These are phyloP conservation scores for Acanthamoeba triangularis DNA, from an alignment of 208 protist species.

Conservation along the genomic window DNA sequence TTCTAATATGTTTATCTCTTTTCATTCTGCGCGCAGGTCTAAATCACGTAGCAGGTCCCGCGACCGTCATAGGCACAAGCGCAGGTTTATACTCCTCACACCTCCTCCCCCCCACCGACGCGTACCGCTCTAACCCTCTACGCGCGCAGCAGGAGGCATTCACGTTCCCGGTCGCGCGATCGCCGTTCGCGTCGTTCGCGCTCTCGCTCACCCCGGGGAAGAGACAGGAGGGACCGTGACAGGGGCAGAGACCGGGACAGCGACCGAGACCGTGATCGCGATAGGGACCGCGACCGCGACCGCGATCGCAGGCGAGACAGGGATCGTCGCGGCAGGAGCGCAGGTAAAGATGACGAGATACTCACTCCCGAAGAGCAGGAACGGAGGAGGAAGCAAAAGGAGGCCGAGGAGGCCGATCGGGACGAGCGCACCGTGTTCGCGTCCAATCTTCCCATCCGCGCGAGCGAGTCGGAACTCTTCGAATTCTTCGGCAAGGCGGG, in stretches of 20 bases:
- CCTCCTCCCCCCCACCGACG: too few species aligned
- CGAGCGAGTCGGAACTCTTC: constrained; percentile 81
- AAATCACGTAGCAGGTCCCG: constrained; percentile 63
- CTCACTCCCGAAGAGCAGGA: constrained; percentile 65
- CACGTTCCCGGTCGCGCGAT: constrained; percentile 39
- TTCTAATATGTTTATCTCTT: not conserved
- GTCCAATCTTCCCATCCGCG: constrained; percentile 82
- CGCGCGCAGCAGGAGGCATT: constrained; percentile 34
- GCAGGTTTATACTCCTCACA: not conserved
- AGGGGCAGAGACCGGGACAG: not conserved
- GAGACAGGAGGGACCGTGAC: constrained; percentile 55
- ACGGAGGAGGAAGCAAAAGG: constrained; percentile 36
- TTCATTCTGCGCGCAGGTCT: not conserved
- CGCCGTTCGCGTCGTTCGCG: constrained; percentile 39
- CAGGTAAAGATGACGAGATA: constrained; percentile 34
- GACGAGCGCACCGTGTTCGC: constrained; percentile 81
- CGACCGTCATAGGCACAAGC: constrained; percentile 35
- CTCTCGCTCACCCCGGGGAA: constrained; percentile 30
- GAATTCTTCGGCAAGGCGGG: constrained; percentile 84
- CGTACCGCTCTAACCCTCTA: not conserved
- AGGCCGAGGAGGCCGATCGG: constrained; percentile 73
- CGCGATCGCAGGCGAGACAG: not conserved
- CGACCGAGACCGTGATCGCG: constrained; percentile 26
- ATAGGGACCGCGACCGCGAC: not conserved
- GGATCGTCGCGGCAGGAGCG: constrained; percentile 8